phyloP scores from a whole-genome alignment of 139 green algal species.

The Chlorella sp. region DNA sequence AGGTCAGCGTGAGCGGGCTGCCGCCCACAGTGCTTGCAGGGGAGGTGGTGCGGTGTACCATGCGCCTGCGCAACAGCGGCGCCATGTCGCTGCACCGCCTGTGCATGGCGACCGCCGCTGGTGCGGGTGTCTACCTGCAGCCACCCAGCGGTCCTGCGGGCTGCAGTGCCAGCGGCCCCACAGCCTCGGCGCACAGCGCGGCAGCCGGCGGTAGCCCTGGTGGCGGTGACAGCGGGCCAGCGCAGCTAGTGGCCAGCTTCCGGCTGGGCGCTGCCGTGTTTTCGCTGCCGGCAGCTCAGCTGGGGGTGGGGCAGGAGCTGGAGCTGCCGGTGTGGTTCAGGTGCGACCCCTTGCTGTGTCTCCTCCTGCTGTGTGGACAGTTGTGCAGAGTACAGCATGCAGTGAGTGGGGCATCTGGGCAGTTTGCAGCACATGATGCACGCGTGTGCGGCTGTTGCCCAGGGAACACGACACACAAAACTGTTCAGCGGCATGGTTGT shows the following conservation, averaged over 20 bases:
- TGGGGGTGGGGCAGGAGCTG: slow-evolving; percentile 40
- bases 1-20: slow-evolving; percentile 47
- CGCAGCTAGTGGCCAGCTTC: neutral
- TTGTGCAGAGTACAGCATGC: no score
- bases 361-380: no score
- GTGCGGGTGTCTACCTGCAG: neutral
- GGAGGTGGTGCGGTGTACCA: slow-evolving; percentile 36
- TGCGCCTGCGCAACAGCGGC: slow-evolving; percentile 53
- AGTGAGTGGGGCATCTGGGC: no score
- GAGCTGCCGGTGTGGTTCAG: slow-evolving; percentile 22
- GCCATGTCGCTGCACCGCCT: slow-evolving; percentile 44
- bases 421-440: no score
- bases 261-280: neutral
- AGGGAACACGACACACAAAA: no score
- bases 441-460: no score
- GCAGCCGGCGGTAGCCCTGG: neutral
- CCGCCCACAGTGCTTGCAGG: slow-evolving; percentile 44
- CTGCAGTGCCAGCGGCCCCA: neutral
- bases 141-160: neutral
- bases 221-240: neutral
- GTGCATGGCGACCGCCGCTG: neutral
- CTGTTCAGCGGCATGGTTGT: neutral
- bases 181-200: neutral
- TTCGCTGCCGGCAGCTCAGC: neutral
- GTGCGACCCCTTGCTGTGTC: no score